Evolutionary conservation across 352 stramenopile species (phyloP).

Genomic region (Pythium plurisporium): DNA sequence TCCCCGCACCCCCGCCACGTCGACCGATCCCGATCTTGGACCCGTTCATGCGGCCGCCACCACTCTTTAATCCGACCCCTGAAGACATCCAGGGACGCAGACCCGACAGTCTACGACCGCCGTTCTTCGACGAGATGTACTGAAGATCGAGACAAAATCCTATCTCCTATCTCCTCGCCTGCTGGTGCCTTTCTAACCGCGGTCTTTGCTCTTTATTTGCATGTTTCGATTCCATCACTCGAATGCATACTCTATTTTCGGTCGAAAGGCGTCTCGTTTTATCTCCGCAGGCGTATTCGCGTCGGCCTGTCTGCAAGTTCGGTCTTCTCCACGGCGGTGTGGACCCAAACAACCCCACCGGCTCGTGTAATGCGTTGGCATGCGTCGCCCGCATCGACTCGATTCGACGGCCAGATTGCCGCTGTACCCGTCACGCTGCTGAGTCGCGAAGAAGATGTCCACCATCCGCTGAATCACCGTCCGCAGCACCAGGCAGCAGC

Average conservation of each 20-base stretch:
- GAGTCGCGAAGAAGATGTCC: slow-evolving; percentile 19
- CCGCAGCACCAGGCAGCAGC: background rate
- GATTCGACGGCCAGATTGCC: slow-evolving; percentile 14
- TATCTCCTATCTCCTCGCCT: no score
- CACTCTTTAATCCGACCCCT: background rate
- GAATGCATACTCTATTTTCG: no score
- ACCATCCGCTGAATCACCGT: slow-evolving; percentile 1
- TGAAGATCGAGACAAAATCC: background rate
- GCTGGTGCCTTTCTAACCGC: no score
- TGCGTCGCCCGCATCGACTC: background rate
- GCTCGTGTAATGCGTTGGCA: slow-evolving; percentile 17
- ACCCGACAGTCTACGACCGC: background rate
- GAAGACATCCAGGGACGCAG: background rate
- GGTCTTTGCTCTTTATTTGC: no score
- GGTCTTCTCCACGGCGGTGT: no score
- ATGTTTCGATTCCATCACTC: no score
- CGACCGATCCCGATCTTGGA: background rate
- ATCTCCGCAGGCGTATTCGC: no score
- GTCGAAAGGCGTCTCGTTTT: no score
- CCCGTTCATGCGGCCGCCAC: background rate
- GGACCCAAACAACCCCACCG: no score
- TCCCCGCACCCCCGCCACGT: background rate
- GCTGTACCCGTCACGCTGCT: slow-evolving; percentile 19
- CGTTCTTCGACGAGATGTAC: background rate
- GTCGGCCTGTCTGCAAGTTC: no score